Conservation (phyloP, 2,329 filamentous ascomycete genomes). For the Cercospora zeae-maydis region DNA sequence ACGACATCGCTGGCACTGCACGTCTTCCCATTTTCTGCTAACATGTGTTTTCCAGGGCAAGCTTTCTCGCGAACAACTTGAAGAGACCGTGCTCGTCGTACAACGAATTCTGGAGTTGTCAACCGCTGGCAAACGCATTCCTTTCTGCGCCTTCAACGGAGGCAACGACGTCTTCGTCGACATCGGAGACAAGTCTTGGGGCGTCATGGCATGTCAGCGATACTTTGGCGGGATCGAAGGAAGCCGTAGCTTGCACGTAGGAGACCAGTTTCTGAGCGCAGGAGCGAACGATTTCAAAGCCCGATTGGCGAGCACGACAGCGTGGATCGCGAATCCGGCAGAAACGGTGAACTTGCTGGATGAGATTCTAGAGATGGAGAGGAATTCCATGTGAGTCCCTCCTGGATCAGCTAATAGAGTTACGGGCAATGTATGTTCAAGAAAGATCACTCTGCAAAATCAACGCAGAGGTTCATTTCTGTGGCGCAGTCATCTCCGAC, state of each 20-base stretch:
- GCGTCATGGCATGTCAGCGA: conserved; percentile 84
- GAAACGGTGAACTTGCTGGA: conserved; percentile 90
- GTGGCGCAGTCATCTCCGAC: no score
- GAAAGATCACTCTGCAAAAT: neutral
- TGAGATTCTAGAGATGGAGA: conserved; percentile 57
- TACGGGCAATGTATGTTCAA: neutral
- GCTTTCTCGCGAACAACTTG: conserved; percentile 79
- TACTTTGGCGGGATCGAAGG: conserved; percentile 77
- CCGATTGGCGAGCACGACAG: conserved; percentile 83
- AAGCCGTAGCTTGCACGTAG: conserved; percentile 84
- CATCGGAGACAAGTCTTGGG: conserved; percentile 97
- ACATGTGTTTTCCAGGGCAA: conserved; percentile 18
- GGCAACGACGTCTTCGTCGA: conserved; percentile 98
- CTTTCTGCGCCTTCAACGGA: conserved; percentile 97
- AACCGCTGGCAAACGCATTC: conserved; percentile 63
- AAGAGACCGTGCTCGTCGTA: conserved; percentile 91
- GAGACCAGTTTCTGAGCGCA: conserved; percentile 91
- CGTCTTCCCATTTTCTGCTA: neutral
- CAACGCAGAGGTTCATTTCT: no score
- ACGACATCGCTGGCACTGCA: conserved; percentile 41
- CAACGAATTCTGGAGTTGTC: conserved; percentile 89
- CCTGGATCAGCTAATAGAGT: neutral
- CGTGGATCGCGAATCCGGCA: conserved; percentile 89
- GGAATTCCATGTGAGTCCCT: neutral
- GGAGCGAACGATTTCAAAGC: conserved; percentile 98